Conservation (phyloP, 2,329 filamentous ascomycete genomes). For the Phyllosticta ampelicida region DNA sequence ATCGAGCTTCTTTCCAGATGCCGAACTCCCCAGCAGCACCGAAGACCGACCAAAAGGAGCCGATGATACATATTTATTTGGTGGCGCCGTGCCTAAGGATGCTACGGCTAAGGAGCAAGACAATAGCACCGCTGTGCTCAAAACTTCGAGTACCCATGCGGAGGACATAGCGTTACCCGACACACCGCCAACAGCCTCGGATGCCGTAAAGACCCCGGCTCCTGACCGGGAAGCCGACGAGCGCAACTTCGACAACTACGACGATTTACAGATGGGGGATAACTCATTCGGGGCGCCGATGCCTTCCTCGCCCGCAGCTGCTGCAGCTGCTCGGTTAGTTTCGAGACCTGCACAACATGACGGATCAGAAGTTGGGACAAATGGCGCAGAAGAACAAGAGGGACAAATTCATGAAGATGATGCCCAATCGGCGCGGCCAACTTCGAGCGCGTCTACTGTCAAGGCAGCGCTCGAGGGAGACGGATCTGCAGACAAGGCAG, state of each 20-base stretch:
- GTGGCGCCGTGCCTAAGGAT: slow-evolving; percentile 21
- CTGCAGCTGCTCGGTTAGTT: slow-evolving; percentile 28
- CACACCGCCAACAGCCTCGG: slow-evolving; percentile 29
- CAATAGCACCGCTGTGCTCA: background rate
- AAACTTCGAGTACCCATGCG: slow-evolving; percentile 3
- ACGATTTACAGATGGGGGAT: slow-evolving; percentile 14
- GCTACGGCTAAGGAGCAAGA: slow-evolving; percentile 2
- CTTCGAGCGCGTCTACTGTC: slow-evolving; percentile 29
- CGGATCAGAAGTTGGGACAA: slow-evolving; percentile 7
- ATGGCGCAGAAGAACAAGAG: slow-evolving; percentile 4
- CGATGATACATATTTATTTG: slow-evolving; percentile 38
- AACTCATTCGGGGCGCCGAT: slow-evolving; percentile 22
- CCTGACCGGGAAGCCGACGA: slow-evolving; percentile 16
- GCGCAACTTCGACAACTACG: slow-evolving; percentile 17
- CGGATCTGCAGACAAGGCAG: background rate
- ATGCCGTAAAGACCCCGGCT: slow-evolving; percentile 33
- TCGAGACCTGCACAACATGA: slow-evolving; percentile 11
- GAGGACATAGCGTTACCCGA: slow-evolving; percentile 17
- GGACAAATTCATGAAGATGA: slow-evolving; percentile 9
- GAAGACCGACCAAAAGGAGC: slow-evolving; percentile 18
- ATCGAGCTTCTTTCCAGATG: slow-evolving; percentile 53
- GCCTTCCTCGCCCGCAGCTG: slow-evolving; percentile 34
- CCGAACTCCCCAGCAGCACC: slow-evolving; percentile 30
- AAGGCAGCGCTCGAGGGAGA: slow-evolving; percentile 14
- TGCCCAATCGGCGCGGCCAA: slow-evolving; percentile 14